Conservation (phyloP, 257 asterid genomes). For the Solanum raphanifolium region DNA sequence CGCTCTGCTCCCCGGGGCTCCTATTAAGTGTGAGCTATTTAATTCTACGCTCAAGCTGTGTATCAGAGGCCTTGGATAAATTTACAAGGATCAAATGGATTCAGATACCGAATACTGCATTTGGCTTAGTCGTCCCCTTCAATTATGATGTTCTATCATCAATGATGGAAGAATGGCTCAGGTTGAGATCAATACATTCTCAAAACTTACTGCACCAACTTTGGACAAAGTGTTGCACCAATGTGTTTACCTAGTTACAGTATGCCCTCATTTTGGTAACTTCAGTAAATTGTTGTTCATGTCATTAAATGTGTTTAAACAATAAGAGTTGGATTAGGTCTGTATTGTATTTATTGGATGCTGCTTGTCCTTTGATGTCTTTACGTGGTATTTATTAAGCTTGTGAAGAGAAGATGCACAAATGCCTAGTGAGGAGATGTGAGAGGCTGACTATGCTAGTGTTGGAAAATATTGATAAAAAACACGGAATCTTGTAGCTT, state of each 20-base stretch:
- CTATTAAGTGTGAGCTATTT: constrained; percentile 68
- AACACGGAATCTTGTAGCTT: neutral
- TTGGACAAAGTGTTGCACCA: neutral
- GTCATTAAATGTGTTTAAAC: neutral
- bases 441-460: neutral
- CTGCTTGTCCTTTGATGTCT: neutral
- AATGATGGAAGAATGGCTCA: neutral
- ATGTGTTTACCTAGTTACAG: neutral
- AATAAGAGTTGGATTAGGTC: neutral
- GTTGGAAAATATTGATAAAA: neutral
- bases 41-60: constrained; percentile 66
- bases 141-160: neutral
- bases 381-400: neutral
- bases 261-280: neutral
- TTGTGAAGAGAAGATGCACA: neutral
- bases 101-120: neutral
- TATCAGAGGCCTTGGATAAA: constrained; percentile 74
- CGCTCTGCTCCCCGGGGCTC: constrained; percentile 77
- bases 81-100: neutral
- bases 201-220: neutral
- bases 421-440: neutral
- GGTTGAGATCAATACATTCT: neutral
- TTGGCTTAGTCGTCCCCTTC: neutral
- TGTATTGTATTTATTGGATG: neutral
- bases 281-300: neutral